Percentiles rank a stretch among this genome's conserved stretches.
Conservation (phyloP, 495 filamentous ascomycete species). For the Bacidia gigantensis region DNA sequence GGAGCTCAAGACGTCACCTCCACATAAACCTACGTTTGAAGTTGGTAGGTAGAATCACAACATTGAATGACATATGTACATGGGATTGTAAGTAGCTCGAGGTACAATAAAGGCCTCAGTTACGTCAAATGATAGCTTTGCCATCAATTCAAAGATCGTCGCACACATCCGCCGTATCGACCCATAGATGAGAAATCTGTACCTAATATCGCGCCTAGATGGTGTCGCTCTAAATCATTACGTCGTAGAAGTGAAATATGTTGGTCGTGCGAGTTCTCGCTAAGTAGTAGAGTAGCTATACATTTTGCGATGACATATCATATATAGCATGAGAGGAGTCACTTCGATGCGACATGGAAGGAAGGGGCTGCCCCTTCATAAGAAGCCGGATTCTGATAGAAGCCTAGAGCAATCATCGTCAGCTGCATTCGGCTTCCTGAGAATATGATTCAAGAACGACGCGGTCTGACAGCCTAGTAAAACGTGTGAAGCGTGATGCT, state of each 20-base stretch:
- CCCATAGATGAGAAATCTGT: background rate
- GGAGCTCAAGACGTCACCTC: too few species aligned
- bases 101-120: too few species aligned
- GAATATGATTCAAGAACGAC: background rate
- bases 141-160: too few species aligned
- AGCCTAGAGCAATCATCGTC: conserved; percentile 38
- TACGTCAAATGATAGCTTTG: too few species aligned
- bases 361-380: conserved; percentile 34
- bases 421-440: conserved; percentile 21
- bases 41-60: too few species aligned
- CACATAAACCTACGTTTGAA: too few species aligned
- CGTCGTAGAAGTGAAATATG: background rate
- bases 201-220: background rate
- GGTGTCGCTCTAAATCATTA: background rate
- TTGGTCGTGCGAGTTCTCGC: background rate
- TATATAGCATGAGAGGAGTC: background rate
- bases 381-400: conserved; percentile 61
- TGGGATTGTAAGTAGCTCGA: too few species aligned
- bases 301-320: background rate
- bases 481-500: conserved; percentile 14
- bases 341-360: background rate
- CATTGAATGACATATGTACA: too few species aligned
- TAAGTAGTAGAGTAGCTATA: background rate
- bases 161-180: too few species aligned
- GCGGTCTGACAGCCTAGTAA: conserved; percentile 11